A percentile compares a stretch with the other conserved stretches of the same genome.
These are phyloP conservation scores for Lasiosphaeris hirsuta DNA, from an alignment of 495 filamentous ascomycete species.

Conservation along the genomic window DNA sequence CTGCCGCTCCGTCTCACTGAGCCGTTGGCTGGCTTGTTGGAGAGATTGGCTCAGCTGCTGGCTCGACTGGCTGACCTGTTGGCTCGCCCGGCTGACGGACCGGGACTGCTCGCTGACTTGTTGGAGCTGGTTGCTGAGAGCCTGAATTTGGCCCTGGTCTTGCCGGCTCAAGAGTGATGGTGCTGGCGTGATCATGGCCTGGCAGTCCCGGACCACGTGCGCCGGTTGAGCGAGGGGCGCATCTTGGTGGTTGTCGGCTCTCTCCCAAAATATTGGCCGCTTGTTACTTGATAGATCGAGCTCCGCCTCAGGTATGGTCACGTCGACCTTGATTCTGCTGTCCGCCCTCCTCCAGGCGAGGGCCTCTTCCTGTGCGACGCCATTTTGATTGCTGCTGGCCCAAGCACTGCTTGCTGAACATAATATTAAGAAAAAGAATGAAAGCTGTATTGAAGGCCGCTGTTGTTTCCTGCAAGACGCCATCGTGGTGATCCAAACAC, in stretches of 20 bases:
- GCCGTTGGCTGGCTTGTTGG: constrained; percentile 23
- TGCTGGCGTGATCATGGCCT: constrained; percentile 19
- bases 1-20: constrained; percentile 25
- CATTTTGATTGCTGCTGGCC: not conserved
- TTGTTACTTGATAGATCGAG: not conserved
- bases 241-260: not conserved
- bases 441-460: constrained; percentile 10
- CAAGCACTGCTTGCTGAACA: constrained; percentile 11
- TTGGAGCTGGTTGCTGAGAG: constrained; percentile 36
- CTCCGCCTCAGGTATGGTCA: not conserved
- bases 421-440: constrained; percentile 20
- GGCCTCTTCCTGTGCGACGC: not conserved
- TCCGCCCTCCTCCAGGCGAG: not conserved
- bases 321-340: not conserved
- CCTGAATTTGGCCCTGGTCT: constrained; percentile 39
- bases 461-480: constrained; percentile 9
- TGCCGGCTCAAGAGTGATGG: constrained; percentile 26
- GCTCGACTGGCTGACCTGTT: constrained; percentile 37
- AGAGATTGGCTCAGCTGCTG: constrained; percentile 36
- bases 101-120: constrained; percentile 27
- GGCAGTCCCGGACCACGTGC: constrained; percentile 10
- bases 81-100: constrained; percentile 36
- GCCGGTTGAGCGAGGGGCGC: constrained; percentile 8
- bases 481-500: constrained; percentile 3
- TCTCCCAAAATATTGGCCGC: not conserved